Evolutionary conservation across 768 basidiomycete species (phyloP).

Genomic region (Lentinula raphanica): DNA sequence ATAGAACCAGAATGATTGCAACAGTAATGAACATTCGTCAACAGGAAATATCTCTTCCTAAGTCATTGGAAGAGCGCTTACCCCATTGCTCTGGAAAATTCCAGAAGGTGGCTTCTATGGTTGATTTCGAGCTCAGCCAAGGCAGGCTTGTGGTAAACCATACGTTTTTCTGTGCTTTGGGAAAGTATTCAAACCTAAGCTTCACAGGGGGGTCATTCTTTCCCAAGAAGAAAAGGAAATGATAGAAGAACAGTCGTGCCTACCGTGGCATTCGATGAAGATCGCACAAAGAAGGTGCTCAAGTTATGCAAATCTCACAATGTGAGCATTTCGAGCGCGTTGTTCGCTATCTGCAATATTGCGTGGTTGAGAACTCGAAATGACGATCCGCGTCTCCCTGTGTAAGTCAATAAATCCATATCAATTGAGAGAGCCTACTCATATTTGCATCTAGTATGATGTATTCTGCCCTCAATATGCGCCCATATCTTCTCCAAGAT

Average conservation of each 20-base stretch:
- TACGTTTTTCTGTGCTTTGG: not conserved
- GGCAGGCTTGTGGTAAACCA: constrained; percentile 48
- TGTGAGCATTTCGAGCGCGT: constrained; percentile 68
- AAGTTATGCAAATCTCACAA: constrained; percentile 65
- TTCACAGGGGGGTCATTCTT: constrained; percentile 65
- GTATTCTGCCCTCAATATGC: constrained; percentile 81
- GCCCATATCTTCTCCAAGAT: constrained; percentile 45
- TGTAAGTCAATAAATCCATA: constrained; percentile 33
- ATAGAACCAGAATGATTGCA: not conserved
- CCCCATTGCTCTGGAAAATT: constrained; percentile 31
- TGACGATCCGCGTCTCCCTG: constrained; percentile 44
- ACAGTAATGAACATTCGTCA: constrained; percentile 4
- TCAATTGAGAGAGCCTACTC: not conserved
- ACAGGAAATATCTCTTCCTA: constrained; percentile 30
- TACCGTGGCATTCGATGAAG: constrained; percentile 52
- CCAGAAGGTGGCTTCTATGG: constrained; percentile 38
- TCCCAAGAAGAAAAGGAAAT: constrained; percentile 45
- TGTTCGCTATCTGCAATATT: constrained; percentile 72
- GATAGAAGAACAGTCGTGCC: constrained; percentile 63
- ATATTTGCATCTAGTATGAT: constrained; percentile 49
- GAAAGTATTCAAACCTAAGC: constrained; percentile 2
- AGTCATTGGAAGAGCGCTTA: constrained; percentile 47
- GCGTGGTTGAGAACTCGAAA: constrained; percentile 59
- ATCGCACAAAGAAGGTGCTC: constrained; percentile 57
- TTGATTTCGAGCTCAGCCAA: constrained; percentile 55